Conservation (phyloP, 2,329 filamentous ascomycete genomes). For the Colletotrichum magnum region DNA sequence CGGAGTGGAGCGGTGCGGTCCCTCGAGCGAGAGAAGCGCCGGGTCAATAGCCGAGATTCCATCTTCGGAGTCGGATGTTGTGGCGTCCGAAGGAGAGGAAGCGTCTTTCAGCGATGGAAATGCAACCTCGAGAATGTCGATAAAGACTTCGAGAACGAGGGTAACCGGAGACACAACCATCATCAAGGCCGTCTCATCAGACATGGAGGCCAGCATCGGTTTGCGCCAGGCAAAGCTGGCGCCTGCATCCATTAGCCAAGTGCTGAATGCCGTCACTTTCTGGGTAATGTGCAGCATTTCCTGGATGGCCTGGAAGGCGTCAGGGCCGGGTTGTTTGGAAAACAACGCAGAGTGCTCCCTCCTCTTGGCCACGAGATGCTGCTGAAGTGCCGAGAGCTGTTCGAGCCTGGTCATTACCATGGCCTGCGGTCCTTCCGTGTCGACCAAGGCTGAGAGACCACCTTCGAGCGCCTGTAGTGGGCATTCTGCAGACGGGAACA, state of each 20-base stretch:
- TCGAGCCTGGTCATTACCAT: conserved; percentile 18
- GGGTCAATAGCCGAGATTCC: neutral
- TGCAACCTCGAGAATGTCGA: conserved; percentile 18
- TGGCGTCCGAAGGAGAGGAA: neutral
- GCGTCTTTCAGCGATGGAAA: conserved; percentile 3
- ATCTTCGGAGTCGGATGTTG: neutral
- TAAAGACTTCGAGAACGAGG: conserved; percentile 27
- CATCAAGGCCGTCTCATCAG: conserved; percentile 30
- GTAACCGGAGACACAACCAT: conserved; percentile 27
- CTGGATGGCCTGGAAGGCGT: conserved; percentile 14
- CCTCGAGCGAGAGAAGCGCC: neutral
- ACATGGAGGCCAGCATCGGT: conserved; percentile 26
- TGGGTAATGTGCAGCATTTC: conserved; percentile 26
- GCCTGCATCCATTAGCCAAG: conserved; percentile 19
- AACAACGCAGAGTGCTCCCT: neutral
- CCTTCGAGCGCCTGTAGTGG: neutral
- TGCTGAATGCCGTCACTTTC: conserved; percentile 14
- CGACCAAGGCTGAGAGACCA: neutral
- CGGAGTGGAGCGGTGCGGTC: neutral
- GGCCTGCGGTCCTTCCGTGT: neutral
- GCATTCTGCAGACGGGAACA: neutral
- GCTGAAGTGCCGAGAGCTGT: conserved; percentile 13
- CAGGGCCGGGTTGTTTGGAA: neutral
- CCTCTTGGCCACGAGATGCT: conserved; percentile 26
- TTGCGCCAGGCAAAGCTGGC: conserved; percentile 26